Evolutionary conservation across 495 filamentous ascomycete genomes (phyloP), one percentile per base, ranked within the genome.

Genomic region (Aspergillus avenaceus): DNA sequence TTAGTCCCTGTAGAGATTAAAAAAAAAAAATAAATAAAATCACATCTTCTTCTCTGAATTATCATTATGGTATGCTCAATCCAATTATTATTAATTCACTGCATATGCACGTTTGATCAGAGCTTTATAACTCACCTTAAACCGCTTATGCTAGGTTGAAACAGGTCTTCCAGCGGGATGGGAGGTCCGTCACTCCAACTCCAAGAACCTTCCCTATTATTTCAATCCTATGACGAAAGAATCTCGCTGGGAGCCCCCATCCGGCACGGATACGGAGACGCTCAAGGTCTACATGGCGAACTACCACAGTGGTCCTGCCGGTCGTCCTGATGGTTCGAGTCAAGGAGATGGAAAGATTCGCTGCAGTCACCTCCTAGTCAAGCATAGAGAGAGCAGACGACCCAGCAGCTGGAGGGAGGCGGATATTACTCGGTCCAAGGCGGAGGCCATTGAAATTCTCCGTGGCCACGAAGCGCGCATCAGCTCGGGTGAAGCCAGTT

Each of bases 191-290:
- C 88, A 92, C 72, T 95, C 88, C 65, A 92, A 95, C 72, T 91
- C 88, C 66, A 97, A 96, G 73, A 95, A 93, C 69, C 87, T 97
- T 13, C 93, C 93, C 28, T 98, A 98, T 75, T 98, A 97, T 72
- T 97, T 95, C 85, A 93, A 95, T 70, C 68, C 85, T 22, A 66
- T 65, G 23, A 87, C 87, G 41, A 90, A 88, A 61, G 82, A 85
- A 57, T 97, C 93, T 43, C 81, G 87, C 66, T 98, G 93, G 93
- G 92, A 97, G 58, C 93, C 93, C 4, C 93, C 93, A 21, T 56
- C 76, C 8, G 90, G 84, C 36, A 90, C 91, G 34, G 86, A 98
- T 72, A 82, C 86, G 38, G 90, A 96, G 53, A 88, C 86, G 65
- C 81, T 98, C 28, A 97, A 96, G 76, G 58, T 76, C 18, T 96